Percentiles rank a stretch among this genome's conserved stretches.
These are phyloP conservation scores for Acer yangbiense DNA, from an alignment of 345 rosid species.

Conservation along the genomic window DNA sequence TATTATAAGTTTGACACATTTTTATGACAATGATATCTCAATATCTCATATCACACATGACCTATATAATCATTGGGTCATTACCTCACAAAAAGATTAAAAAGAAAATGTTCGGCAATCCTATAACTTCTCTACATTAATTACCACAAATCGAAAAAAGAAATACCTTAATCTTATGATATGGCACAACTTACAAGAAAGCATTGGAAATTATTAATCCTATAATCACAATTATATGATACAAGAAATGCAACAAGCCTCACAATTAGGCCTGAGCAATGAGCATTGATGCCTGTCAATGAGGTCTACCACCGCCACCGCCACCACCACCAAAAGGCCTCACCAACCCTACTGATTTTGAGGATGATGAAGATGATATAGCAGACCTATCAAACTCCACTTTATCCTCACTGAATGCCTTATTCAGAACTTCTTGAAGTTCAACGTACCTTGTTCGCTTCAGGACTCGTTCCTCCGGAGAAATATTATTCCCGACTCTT, in stretches of 20 bases:
- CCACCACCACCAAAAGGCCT: constrained; percentile 30
- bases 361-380: constrained; percentile 48
- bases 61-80: no score
- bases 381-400: constrained; percentile 52
- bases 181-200: background rate
- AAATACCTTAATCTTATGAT: background rate
- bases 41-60: no score
- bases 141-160: background rate
- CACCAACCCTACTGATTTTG: constrained; percentile 28
- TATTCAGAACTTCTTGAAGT: constrained; percentile 53
- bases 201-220: background rate
- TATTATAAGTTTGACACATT: no score
- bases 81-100: background rate
- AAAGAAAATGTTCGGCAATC: background rate
- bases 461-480: constrained; percentile 46
- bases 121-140: background rate
- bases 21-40: no score
- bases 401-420: constrained; percentile 69
- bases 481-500: constrained; percentile 42
- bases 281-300: background rate
- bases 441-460: constrained; percentile 63
- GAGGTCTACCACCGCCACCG: constrained; percentile 6
- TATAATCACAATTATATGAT: background rate
- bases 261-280: background rate
- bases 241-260: constrained; percentile 4